A percentile compares a stretch with the other conserved stretches of the same genome.
These are phyloP conservation scores for Pseudozyma sp. DNA, from an alignment of 1,284 basidiomycete genomes.

Conservation along the genomic window DNA sequence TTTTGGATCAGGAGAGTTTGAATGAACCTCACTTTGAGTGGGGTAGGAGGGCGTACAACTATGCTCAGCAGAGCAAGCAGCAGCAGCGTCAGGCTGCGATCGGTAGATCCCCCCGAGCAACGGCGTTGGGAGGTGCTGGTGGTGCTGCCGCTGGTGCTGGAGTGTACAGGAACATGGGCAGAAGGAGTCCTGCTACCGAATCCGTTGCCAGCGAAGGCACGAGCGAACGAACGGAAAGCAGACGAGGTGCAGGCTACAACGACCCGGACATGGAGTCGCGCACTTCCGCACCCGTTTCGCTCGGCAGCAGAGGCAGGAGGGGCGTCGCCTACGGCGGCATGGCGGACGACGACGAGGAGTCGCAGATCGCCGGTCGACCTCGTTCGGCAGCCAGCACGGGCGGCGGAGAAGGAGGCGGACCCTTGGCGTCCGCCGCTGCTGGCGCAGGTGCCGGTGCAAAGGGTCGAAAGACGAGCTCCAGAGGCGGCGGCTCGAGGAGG, in stretches of 20 bases:
- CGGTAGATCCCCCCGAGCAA: slow-evolving; percentile 21
- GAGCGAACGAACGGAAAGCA: slow-evolving; percentile 10
- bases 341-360: slow-evolving; percentile 44
- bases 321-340: slow-evolving; percentile 53
- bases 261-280: slow-evolving; percentile 53
- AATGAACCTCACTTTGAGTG: slow-evolving; percentile 67
- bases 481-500: slow-evolving; percentile 27
- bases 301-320: slow-evolving; percentile 53
- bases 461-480: slow-evolving; percentile 9
- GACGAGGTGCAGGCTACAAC: slow-evolving; percentile 57
- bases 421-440: slow-evolving; percentile 34
- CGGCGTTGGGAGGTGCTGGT: slow-evolving; percentile 14
- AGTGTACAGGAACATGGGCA: slow-evolving; percentile 20
- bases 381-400: slow-evolving; percentile 11
- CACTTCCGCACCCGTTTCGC: slow-evolving; percentile 41
- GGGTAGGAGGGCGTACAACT: slow-evolving; percentile 66
- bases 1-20: slow-evolving; percentile 72
- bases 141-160: slow-evolving; percentile 18
- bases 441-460: slow-evolving; percentile 21
- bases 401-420: slow-evolving; percentile 19
- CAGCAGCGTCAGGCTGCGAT: slow-evolving; percentile 20
- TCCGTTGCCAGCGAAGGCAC: slow-evolving; percentile 13
- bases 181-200: slow-evolving; percentile 13
- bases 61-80: slow-evolving; percentile 37
- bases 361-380: slow-evolving; percentile 28